Percentiles rank a stretch among this genome's conserved stretches.
Conservation (phyloP, 2,329 filamentous ascomycete species). For the Trichoderma arundinaceum region DNA sequence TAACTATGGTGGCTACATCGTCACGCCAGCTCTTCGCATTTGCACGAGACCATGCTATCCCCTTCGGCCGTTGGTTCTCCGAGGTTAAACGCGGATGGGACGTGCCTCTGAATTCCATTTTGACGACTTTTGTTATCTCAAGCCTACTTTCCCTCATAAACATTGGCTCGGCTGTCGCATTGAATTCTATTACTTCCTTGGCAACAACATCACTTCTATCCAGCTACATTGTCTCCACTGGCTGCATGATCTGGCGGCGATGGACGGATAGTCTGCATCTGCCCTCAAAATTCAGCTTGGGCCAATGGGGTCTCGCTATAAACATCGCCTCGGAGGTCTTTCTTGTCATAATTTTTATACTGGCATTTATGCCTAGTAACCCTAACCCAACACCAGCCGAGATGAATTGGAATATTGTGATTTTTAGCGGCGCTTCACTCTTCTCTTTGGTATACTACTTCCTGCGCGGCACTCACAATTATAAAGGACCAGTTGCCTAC, state of each 20-base stretch:
- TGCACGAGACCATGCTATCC: conserved; percentile 43
- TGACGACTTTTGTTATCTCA: conserved; percentile 39
- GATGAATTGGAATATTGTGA: conserved; percentile 22
- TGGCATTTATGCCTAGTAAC: conserved; percentile 12
- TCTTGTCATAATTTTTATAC: conserved; percentile 5
- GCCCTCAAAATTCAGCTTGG: conserved; percentile 11
- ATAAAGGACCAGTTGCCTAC: conserved; percentile 11
- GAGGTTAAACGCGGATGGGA: conserved; percentile 34
- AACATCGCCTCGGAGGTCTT: conserved; percentile 13
- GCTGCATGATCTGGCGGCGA: conserved; percentile 19
- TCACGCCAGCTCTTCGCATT: conserved; percentile 64
- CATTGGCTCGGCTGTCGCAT: conserved; percentile 41
- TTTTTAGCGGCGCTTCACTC: background rate
- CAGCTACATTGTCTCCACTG: conserved; percentile 20
- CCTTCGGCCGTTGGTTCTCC: conserved; percentile 41
- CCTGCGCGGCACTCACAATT: background rate
- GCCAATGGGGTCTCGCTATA: background rate
- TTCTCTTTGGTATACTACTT: conserved; percentile 15
- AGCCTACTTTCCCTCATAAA: conserved; percentile 44
- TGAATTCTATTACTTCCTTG: conserved; percentile 22
- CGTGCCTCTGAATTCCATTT: conserved; percentile 31
- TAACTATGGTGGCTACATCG: conserved; percentile 61
- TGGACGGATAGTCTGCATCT: background rate
- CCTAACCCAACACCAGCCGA: background rate
- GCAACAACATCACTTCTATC: conserved; percentile 15